These are phyloP conservation scores for Pseudocercospora musae DNA, from an alignment of 2,329 filamentous ascomycete genomes.

Conservation along the genomic window DNA sequence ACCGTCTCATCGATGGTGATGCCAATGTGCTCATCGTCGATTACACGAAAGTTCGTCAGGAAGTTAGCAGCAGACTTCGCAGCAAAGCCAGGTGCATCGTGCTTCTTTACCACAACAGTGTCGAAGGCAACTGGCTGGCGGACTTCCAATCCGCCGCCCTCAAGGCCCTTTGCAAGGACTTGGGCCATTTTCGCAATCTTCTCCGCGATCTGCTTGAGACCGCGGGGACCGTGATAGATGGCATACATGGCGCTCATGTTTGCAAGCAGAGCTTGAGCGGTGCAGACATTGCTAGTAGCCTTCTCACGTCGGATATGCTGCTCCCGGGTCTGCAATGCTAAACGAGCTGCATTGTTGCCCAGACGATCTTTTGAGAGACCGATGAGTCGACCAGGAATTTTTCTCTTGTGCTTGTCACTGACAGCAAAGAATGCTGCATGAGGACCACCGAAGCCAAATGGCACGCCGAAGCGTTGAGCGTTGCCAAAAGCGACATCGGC, in stretches of 20 bases:
- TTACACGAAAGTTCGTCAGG: slow-evolving; percentile 60
- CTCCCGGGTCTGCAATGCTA: slow-evolving; percentile 88
- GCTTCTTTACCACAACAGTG: slow-evolving; percentile 64
- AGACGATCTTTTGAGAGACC: slow-evolving; percentile 88
- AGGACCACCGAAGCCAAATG: slow-evolving; percentile 88
- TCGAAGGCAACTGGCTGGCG: slow-evolving; percentile 59
- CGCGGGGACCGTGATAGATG: slow-evolving; percentile 84
- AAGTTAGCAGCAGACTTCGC: slow-evolving; percentile 49
- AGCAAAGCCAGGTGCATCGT: slow-evolving; percentile 51
- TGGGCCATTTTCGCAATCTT: slow-evolving; percentile 69
- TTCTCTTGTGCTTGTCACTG: slow-evolving; percentile 85
- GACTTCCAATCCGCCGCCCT: slow-evolving; percentile 56
- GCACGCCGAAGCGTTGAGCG: slow-evolving; percentile 86
- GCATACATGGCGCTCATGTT: slow-evolving; percentile 97
- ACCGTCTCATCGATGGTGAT: slow-evolving; percentile 79
- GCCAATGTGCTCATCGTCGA: slow-evolving; percentile 60
- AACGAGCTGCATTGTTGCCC: slow-evolving; percentile 73
- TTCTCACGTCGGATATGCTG: slow-evolving; percentile 96
- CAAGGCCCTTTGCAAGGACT: slow-evolving; percentile 48
- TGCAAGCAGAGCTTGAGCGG: slow-evolving; percentile 85
- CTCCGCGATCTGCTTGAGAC: slow-evolving; percentile 79
- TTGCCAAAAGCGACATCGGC: slow-evolving; percentile 94
- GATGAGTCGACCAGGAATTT: slow-evolving; percentile 86
- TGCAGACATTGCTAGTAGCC: slow-evolving; percentile 96
- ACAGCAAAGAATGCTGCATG: slow-evolving; percentile 96